phyloP scores from a whole-genome alignment of 2,329 filamentous ascomycete genomes.

The Ophiostoma ips region DNA sequence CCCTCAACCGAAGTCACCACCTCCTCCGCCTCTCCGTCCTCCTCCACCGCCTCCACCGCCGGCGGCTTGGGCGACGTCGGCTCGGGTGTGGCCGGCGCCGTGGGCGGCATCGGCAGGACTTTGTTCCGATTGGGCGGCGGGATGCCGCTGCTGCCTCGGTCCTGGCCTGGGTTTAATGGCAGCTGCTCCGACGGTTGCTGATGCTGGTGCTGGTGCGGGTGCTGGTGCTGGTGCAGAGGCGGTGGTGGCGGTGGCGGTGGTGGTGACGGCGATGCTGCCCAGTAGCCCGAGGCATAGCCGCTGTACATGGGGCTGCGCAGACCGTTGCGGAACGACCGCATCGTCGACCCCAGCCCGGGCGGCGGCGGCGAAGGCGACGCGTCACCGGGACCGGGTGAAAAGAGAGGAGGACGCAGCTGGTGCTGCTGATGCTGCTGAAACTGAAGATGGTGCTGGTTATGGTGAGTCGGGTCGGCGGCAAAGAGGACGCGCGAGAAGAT shows the following conservation, averaged over 20 bases:
- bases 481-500: slow-evolving; percentile 54
- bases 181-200: neutral
- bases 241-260: neutral
- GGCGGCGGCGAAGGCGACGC: slow-evolving; percentile 11
- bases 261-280: slow-evolving; percentile 2
- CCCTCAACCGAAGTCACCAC: too few relatives aligned
- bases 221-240: neutral
- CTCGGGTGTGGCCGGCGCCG: neutral
- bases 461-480: slow-evolving; percentile 2
- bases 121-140: slow-evolving; percentile 18
- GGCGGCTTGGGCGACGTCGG: neutral
- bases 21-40: too few relatives aligned
- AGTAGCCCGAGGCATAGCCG: slow-evolving; percentile 1
- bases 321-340: slow-evolving; percentile 8
- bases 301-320: slow-evolving; percentile 7
- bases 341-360: slow-evolving; percentile 10
- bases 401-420: neutral
- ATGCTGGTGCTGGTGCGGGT: neutral
- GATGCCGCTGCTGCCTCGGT: neutral
- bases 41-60: too few relatives aligned
- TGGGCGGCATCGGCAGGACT: slow-evolving; percentile 15
- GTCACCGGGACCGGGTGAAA: slow-evolving; percentile 11
- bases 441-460: neutral
- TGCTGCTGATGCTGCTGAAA: neutral
- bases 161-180: neutral